Conservation (phyloP, 352 stramenopile species). For the Phytophthora pseudosyringae region DNA sequence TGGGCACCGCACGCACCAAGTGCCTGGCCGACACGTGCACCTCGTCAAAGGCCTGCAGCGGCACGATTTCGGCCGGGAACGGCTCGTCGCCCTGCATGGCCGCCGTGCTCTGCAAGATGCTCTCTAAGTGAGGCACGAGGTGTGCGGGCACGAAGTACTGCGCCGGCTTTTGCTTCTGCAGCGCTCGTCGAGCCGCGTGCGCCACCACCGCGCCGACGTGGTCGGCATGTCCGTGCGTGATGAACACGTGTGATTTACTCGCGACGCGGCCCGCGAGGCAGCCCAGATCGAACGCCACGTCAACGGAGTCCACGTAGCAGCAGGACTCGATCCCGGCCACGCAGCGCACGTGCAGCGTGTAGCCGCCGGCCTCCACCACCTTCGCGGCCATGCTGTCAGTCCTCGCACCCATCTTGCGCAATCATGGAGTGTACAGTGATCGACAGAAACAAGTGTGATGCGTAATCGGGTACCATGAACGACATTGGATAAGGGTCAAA, state of each 20-base stretch:
- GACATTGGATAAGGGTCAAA: too few relatives aligned
- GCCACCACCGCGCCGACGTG: conserved; percentile 72
- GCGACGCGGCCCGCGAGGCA: conserved; percentile 51
- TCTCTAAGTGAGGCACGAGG: conserved; percentile 54
- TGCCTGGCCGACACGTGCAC: conserved; percentile 67
- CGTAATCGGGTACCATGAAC: not conserved
- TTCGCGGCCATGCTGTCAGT: conserved; percentile 19
- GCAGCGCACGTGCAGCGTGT: conserved; percentile 62
- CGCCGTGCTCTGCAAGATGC: conserved; percentile 56
- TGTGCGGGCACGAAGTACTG: conserved; percentile 75
- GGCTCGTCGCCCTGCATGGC: conserved; percentile 65
- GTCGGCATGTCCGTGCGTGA: conserved; percentile 88
- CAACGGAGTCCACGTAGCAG: conserved; percentile 76
- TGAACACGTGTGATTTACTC: conserved; percentile 82
- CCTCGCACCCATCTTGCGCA: conserved; percentile 7
- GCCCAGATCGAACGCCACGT: conserved; percentile 83
- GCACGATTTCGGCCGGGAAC: conserved; percentile 60
- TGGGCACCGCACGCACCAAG: conserved; percentile 70
- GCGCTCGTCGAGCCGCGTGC: conserved; percentile 64
- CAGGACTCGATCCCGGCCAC: conserved; percentile 80
- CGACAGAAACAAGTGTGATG: not conserved
- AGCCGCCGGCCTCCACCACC: conserved; percentile 47
- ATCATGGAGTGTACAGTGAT: conserved; percentile 7
- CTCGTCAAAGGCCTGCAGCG: conserved; percentile 55
- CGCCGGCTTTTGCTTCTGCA: conserved; percentile 62